phyloP scores from a whole-genome alignment of 257 asterid species.

The Pogostemon cablin region DNA sequence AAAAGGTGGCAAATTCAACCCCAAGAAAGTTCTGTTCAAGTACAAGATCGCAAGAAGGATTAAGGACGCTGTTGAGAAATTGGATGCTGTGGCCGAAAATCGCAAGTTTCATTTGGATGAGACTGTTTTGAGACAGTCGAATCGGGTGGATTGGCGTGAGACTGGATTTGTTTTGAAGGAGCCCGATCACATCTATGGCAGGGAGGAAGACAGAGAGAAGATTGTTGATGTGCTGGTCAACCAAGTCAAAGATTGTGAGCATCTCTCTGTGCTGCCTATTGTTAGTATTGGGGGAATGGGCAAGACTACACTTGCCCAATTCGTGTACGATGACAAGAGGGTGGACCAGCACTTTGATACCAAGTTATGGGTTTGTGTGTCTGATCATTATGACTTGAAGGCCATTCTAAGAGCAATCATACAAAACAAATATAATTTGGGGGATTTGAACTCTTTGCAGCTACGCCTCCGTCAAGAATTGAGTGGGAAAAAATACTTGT shows the following conservation, averaged over 20 bases:
- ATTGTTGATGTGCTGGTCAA: constrained; percentile 6
- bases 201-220: constrained; percentile 31
- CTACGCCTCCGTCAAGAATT: constrained; percentile 1
- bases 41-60: no score
- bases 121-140: not conserved
- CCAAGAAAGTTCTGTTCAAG: no score
- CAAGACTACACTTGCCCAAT: constrained; percentile 3
- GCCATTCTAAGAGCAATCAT: not conserved
- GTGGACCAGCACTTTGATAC: no score
- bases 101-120: no score
- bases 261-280: constrained; percentile 30
- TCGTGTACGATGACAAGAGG: no score
- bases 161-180: constrained; percentile 23
- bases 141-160: constrained; percentile 12
- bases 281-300: constrained; percentile 32
- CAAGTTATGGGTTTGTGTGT: constrained; percentile 32
- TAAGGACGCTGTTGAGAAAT: no score
- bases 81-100: no score
- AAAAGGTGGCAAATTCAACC: no score
- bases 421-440: no score
- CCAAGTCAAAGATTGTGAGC: not conserved
- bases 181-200: constrained; percentile 27
- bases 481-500: no score
- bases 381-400: constrained; percentile 29
- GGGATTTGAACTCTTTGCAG: no score